phyloP scores from a whole-genome alignment of 208 protist species.

The Wallacemonas collosoma region DNA sequence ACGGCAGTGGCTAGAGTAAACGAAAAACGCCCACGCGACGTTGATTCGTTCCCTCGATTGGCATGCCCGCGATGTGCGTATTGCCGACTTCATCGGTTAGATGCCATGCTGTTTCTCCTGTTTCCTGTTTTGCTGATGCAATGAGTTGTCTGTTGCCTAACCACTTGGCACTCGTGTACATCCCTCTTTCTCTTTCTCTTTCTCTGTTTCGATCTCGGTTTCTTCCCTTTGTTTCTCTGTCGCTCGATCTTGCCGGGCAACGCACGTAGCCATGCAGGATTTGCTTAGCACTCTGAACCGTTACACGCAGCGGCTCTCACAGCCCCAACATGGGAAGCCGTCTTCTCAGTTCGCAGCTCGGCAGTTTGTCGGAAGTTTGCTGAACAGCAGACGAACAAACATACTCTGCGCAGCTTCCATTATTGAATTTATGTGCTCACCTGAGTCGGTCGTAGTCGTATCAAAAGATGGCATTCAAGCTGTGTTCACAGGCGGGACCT shows the following conservation, averaged over 20 bases:
- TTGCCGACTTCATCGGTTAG: too few relatives aligned
- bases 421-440: slow-evolving; percentile 62
- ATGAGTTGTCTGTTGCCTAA: too few relatives aligned
- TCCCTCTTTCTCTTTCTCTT: background rate
- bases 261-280: slow-evolving; percentile 50
- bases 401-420: slow-evolving; percentile 48
- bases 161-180: too few relatives aligned
- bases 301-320: slow-evolving; percentile 38
- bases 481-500: slow-evolving; percentile 29
- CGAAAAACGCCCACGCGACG: too few relatives aligned
- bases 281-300: slow-evolving; percentile 62
- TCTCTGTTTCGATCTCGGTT: background rate
- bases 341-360: slow-evolving; percentile 35
- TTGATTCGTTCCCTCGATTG: too few relatives aligned
- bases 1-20: too few relatives aligned
- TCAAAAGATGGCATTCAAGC: slow-evolving; percentile 69
- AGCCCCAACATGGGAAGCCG: slow-evolving; percentile 28
- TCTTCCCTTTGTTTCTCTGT: slow-evolving; percentile 11
- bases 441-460: slow-evolving; percentile 56
- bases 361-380: slow-evolving; percentile 58
- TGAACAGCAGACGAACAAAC: slow-evolving; percentile 40
- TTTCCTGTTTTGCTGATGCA: too few relatives aligned
- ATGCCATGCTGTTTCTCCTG: too few relatives aligned
- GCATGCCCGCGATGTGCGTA: too few relatives aligned
- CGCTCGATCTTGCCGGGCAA: background rate